A percentile compares a stretch with the other conserved stretches of the same genome.
Evolutionary conservation across 106 monocot genomes (phyloP).

Genomic region (Acorus calamus): DNA sequence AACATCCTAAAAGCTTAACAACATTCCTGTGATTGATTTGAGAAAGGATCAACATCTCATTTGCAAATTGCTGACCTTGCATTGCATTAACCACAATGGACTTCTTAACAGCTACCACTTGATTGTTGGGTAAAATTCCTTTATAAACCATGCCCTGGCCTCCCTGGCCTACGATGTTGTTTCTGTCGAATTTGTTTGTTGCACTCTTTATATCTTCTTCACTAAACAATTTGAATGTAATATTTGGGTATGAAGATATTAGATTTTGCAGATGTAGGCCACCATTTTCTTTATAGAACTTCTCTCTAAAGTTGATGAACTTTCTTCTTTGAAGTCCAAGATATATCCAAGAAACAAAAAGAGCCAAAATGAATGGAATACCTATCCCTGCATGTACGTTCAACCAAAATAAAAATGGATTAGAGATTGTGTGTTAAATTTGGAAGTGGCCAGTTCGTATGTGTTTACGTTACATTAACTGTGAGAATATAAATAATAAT

Average conservation of each 20-base stretch:
- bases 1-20: slow-evolving; percentile 25
- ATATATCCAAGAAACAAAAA: neutral
- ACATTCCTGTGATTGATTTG: slow-evolving; percentile 17
- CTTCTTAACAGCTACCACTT: slow-evolving; percentile 19
- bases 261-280: slow-evolving; percentile 13
- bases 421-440: too few relatives aligned
- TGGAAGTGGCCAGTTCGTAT: too few relatives aligned
- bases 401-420: neutral
- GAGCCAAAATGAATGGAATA: neutral
- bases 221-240: slow-evolving; percentile 9
- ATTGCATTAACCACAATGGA: slow-evolving; percentile 5
- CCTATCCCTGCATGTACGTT: slow-evolving; percentile 12
- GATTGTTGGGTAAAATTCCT: slow-evolving; percentile 7
- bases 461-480: too few relatives aligned
- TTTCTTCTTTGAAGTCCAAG: slow-evolving; percentile 7
- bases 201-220: slow-evolving; percentile 20
- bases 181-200: slow-evolving; percentile 12
- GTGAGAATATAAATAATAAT: too few relatives aligned
- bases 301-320: slow-evolving; percentile 1
- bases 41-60: slow-evolving; percentile 29
- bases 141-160: slow-evolving; percentile 25
- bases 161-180: slow-evolving; percentile 11
- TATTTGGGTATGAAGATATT: neutral
- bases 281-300: slow-evolving; percentile 14
- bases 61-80: slow-evolving; percentile 22